These are phyloP conservation scores for Umbelopsis sp. DNA, from an alignment of 371 early-diverging fungal genomes.

Conservation along the genomic window DNA sequence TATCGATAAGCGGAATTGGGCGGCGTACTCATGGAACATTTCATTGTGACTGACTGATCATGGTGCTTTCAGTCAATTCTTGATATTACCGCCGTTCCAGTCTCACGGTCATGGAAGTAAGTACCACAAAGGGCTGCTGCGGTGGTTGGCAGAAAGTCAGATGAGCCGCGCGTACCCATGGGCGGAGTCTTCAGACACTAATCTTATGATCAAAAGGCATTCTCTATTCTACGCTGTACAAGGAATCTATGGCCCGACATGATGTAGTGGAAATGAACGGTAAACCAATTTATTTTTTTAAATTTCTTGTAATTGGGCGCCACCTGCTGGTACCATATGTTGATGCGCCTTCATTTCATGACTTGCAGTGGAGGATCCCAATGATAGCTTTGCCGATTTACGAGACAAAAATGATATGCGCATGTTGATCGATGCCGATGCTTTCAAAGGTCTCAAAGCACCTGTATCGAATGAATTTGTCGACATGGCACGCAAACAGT, in stretches of 20 bases:
- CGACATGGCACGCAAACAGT: conserved; percentile 49
- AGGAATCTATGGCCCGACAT: conserved; percentile 50
- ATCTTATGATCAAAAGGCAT: conserved; percentile 29
- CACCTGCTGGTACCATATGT: too few relatives aligned
- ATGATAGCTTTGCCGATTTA: conserved; percentile 84
- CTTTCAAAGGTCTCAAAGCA: conserved; percentile 62
- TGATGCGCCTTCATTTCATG: too few relatives aligned
- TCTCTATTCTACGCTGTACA: conserved; percentile 71
- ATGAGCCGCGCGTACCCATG: too few relatives aligned
- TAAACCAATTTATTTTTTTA: conserved; percentile 16
- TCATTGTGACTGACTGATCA: background rate
- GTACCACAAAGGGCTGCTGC: conserved; percentile 13
- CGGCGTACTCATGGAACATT: background rate
- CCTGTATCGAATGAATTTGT: conserved; percentile 57
- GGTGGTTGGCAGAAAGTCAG: too few relatives aligned
- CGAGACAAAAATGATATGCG: conserved; percentile 85
- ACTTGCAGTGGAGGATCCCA: conserved; percentile 86
- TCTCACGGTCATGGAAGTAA: conserved; percentile 82
- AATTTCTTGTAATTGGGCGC: too few relatives aligned
- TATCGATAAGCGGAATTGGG: background rate
- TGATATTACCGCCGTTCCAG: conserved; percentile 89
- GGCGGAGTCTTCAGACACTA: background rate
- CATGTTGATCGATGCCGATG: conserved; percentile 56
- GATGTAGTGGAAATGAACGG: conserved; percentile 70
- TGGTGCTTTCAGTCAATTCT: conserved; percentile 68